phyloP scores from a whole-genome alignment of 495 filamentous ascomycete genomes.

The Podospora sp. region DNA sequence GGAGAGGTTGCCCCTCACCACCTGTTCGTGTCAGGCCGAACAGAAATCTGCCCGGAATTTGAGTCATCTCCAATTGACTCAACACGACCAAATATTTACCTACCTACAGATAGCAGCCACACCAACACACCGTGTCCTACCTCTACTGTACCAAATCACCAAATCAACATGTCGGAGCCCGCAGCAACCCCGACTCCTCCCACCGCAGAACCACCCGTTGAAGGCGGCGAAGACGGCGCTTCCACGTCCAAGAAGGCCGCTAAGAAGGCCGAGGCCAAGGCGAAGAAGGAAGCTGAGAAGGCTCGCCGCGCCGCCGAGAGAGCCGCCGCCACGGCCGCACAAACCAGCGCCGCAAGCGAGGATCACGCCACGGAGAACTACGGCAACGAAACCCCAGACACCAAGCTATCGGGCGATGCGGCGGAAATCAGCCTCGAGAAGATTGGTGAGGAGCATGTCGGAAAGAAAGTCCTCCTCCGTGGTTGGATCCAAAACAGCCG shows the following conservation, averaged over 20 bases:
- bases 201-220: constrained; percentile 22
- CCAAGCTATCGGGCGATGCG: constrained; percentile 36
- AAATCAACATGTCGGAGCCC: constrained; percentile 29
- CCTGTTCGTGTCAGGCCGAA: constrained; percentile 21
- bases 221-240: constrained; percentile 30
- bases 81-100: background rate
- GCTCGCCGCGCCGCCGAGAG: constrained; percentile 54
- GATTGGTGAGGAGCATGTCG: constrained; percentile 61
- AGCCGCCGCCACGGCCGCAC: constrained; percentile 45
- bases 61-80: constrained; percentile 13
- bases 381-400: constrained; percentile 48
- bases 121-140: background rate
- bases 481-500: constrained; percentile 86
- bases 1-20: constrained; percentile 28
- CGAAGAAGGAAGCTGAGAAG: constrained; percentile 56
- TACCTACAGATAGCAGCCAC: background rate
- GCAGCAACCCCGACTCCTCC: constrained; percentile 26
- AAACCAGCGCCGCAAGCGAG: constrained; percentile 56
- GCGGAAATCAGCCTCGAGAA: constrained; percentile 54
- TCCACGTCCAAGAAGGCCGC: constrained; percentile 56
- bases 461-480: constrained; percentile 76
- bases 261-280: constrained; percentile 59
- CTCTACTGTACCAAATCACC: background rate
- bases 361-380: constrained; percentile 75
- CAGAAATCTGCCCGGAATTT: constrained; percentile 21